Conservation (phyloP, 1,139 yeast species). For the Candida sanyaensis region DNA sequence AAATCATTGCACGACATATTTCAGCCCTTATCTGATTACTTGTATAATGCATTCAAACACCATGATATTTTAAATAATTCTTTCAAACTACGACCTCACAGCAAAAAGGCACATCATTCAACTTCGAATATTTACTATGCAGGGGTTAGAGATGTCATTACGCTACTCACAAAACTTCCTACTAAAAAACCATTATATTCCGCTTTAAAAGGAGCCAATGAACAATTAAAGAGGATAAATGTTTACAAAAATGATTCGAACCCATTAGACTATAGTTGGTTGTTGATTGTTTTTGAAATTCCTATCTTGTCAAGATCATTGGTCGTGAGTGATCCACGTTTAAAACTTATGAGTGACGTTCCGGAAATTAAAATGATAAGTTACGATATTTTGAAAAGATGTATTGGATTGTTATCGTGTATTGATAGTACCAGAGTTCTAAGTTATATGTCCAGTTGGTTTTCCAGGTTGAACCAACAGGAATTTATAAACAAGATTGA, state of each 20-base stretch:
- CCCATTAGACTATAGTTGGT: conserved; percentile 50
- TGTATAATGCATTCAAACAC: conserved; percentile 44
- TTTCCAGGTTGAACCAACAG: conserved; percentile 42
- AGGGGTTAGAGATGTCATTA: conserved; percentile 46
- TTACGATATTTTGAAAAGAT: conserved; percentile 65
- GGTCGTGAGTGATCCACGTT: conserved; percentile 23
- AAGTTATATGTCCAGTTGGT: conserved; percentile 59
- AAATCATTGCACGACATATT: conserved; percentile 39
- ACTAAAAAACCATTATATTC: conserved; percentile 59
- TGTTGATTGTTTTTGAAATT: conserved; percentile 61
- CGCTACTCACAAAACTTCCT: conserved; percentile 49
- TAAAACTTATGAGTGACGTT: conserved; percentile 36
- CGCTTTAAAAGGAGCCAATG: conserved; percentile 50
- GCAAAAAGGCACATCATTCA: conserved; percentile 31
- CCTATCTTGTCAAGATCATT: conserved; percentile 57
- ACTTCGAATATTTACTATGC: conserved; percentile 47
- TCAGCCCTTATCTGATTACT: conserved; percentile 49
- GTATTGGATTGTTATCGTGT: conserved; percentile 66
- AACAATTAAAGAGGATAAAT: conserved; percentile 44
- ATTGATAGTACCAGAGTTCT: conserved; percentile 36
- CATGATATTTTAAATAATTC: conserved; percentile 48
- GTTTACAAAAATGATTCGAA: conserved; percentile 36
- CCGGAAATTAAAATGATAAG: conserved; percentile 57
- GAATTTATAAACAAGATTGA: conserved; percentile 54
- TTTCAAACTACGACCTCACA: conserved; percentile 34